These are phyloP conservation scores for Yamadazyma spencermartinsiae DNA, from an alignment of 1,139 yeast genomes.

Conservation along the genomic window DNA sequence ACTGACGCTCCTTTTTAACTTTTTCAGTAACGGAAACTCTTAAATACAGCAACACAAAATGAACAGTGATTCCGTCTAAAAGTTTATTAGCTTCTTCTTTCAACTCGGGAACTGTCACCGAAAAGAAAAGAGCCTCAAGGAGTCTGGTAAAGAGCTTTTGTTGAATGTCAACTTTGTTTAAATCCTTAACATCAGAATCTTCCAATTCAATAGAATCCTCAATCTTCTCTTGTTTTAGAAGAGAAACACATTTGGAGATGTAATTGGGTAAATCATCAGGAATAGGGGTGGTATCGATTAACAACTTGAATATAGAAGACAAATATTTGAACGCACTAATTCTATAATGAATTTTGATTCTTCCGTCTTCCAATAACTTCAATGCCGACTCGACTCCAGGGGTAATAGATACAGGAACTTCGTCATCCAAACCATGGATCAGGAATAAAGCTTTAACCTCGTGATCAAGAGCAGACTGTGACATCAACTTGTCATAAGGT, in stretches of 20 bases:
- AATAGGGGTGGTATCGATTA: constrained; percentile 66
- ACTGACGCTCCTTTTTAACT: constrained; percentile 67
- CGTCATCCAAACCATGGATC: constrained; percentile 64
- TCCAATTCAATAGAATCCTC: constrained; percentile 37
- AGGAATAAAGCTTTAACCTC: constrained; percentile 68
- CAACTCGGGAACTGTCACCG: constrained; percentile 76
- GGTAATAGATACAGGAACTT: constrained; percentile 72
- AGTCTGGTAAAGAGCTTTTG: constrained; percentile 61
- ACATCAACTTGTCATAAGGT: constrained; percentile 65
- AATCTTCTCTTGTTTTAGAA: constrained; percentile 46
- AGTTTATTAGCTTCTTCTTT: constrained; percentile 64
- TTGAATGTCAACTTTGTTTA: constrained; percentile 54
- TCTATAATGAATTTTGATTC: constrained; percentile 66
- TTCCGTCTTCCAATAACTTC: constrained; percentile 63
- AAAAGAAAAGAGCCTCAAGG: constrained; percentile 68
- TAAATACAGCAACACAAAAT: constrained; percentile 74
- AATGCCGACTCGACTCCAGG: constrained; percentile 82
- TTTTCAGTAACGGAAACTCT: constrained; percentile 73
- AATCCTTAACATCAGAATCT: constrained; percentile 47
- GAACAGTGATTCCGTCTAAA: constrained; percentile 70
- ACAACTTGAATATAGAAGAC: constrained; percentile 63
- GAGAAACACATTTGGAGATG: constrained; percentile 47
- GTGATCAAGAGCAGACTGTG: constrained; percentile 61
- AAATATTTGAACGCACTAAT: constrained; percentile 76
- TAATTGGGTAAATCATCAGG: constrained; percentile 54